These are phyloP conservation scores for Yamadazyma oceani DNA, from an alignment of 1,139 yeast genomes.

Conservation along the genomic window DNA sequence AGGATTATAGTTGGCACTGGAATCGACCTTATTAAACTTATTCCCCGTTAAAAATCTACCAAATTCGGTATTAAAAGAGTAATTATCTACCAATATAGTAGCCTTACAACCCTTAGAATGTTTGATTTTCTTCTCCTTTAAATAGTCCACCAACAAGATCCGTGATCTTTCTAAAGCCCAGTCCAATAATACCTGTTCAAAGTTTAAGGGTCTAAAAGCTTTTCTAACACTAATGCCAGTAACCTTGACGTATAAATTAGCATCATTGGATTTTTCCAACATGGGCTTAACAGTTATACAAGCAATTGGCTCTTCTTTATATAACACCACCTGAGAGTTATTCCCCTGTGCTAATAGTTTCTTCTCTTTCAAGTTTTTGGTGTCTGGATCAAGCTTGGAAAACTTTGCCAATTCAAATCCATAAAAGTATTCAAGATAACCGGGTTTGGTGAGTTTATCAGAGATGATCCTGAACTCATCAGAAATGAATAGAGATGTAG, in stretches of 20 bases:
- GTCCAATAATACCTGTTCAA: slow-evolving; percentile 58
- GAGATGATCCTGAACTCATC: slow-evolving; percentile 51
- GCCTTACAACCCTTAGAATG: slow-evolving; percentile 35
- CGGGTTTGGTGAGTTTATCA: slow-evolving; percentile 32
- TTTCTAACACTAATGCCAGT: slow-evolving; percentile 63
- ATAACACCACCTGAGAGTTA: slow-evolving; percentile 55
- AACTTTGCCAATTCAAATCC: slow-evolving; percentile 54
- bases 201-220: slow-evolving; percentile 63
- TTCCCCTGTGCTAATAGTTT: slow-evolving; percentile 32
- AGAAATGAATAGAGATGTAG: slow-evolving; percentile 29
- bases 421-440: slow-evolving; percentile 44
- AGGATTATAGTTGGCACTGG: slow-evolving; percentile 29
- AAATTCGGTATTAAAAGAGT: slow-evolving; percentile 50
- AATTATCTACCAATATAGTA: slow-evolving; percentile 39
- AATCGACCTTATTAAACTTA: slow-evolving; percentile 26
- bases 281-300: slow-evolving; percentile 45
- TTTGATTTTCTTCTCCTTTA: slow-evolving; percentile 22
- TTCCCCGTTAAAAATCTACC: slow-evolving; percentile 29
- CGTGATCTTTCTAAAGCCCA: slow-evolving; percentile 58
- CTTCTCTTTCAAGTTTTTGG: slow-evolving; percentile 26
- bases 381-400: slow-evolving; percentile 27
- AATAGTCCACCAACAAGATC: slow-evolving; percentile 34
- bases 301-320: slow-evolving; percentile 71
- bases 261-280: slow-evolving; percentile 34
- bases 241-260: slow-evolving; percentile 47